phyloP scores from a whole-genome alignment of 2,329 filamentous ascomycete species.

The Drechslerella dactyloides region DNA sequence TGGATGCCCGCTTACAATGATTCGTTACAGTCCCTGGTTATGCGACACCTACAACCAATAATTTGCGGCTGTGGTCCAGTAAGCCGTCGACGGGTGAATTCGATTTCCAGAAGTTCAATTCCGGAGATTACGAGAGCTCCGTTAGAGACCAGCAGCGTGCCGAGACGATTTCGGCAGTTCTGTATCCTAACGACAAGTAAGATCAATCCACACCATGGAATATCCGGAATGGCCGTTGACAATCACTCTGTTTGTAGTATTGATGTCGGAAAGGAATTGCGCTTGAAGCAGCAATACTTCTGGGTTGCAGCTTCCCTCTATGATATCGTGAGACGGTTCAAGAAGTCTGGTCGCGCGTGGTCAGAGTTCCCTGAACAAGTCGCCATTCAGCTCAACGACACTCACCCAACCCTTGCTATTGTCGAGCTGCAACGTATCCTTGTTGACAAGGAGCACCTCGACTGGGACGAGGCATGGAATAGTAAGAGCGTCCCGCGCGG shows the following conservation, averaged over 20 bases:
- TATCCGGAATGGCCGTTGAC: constrained; percentile 3
- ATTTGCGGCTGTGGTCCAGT: constrained; percentile 94
- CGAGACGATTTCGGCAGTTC: constrained; percentile 96
- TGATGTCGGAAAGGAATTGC: constrained; percentile 93
- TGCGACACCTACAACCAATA: constrained; percentile 89
- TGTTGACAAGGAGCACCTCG: constrained; percentile 83
- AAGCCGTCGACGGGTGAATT: constrained; percentile 97
- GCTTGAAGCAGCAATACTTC: constrained; percentile 99
- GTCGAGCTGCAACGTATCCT: constrained; percentile 94
- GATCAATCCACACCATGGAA: not conserved
- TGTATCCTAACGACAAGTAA: constrained; percentile 86
- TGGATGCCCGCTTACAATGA: constrained; percentile 10
- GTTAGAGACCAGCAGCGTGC: constrained; percentile 97
- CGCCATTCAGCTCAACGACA: constrained; percentile 97
- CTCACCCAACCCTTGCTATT: constrained; percentile 93
- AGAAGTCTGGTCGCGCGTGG: constrained; percentile 93
- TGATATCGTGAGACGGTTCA: constrained; percentile 96
- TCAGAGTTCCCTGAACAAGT: constrained; percentile 90
- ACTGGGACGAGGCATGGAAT: constrained; percentile 92
- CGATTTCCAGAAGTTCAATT: constrained; percentile 99
- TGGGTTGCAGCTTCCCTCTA: constrained; percentile 97
- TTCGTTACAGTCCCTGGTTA: constrained; percentile 78
- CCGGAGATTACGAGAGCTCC: constrained; percentile 94
- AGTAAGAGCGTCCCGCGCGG: constrained; percentile 59
- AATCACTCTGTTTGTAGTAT: constrained; percentile 68